phyloP scores from a whole-genome alignment of 176 grass and related monocot species.

The Microstegium vimineum region DNA sequence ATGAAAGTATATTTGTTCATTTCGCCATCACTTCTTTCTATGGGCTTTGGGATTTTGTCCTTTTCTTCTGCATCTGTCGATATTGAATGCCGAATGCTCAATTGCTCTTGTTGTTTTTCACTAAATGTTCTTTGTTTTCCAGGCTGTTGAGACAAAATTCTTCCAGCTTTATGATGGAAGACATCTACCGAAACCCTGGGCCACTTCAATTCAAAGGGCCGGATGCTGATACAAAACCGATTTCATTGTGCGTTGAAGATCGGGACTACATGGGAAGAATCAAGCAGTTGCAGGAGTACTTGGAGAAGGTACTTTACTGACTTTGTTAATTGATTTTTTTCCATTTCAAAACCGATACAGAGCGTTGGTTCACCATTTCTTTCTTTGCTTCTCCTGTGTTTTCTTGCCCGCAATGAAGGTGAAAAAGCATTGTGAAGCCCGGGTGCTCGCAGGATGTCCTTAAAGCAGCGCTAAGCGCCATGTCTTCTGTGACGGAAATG shows the following conservation, averaged over 20 bases:
- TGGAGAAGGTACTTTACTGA: slow-evolving; percentile 63
- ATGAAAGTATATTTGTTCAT: not conserved
- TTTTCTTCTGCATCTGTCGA: not conserved
- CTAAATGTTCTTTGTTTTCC: not conserved
- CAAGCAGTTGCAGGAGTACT: slow-evolving; percentile 88
- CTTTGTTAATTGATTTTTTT: not conserved
- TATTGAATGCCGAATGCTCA: not conserved
- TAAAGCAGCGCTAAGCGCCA: slow-evolving; percentile 74
- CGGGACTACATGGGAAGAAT: slow-evolving; percentile 99
- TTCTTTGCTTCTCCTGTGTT: not conserved
- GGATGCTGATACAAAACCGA: slow-evolving; percentile 69
- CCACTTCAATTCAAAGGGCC: slow-evolving; percentile 85
- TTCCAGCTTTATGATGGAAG: slow-evolving; percentile 79
- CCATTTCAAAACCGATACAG: not conserved
- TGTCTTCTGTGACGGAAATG: slow-evolving; percentile 83
- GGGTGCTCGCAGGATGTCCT: slow-evolving; percentile 95
- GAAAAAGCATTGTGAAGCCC: slow-evolving; percentile 95
- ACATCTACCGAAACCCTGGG: slow-evolving; percentile 96
- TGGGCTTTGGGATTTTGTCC: not conserved
- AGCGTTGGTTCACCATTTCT: not conserved
- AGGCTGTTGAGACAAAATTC: slow-evolving; percentile 78
- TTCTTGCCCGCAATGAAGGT: slow-evolving; percentile 37
- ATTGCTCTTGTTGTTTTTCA: not conserved
- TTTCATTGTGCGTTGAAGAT: slow-evolving; percentile 90
- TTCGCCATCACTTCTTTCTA: not conserved